Evolutionary conservation across 2,329 filamentous ascomycete genomes (phyloP).

Genomic region (Graphilbum fragrans): DNA sequence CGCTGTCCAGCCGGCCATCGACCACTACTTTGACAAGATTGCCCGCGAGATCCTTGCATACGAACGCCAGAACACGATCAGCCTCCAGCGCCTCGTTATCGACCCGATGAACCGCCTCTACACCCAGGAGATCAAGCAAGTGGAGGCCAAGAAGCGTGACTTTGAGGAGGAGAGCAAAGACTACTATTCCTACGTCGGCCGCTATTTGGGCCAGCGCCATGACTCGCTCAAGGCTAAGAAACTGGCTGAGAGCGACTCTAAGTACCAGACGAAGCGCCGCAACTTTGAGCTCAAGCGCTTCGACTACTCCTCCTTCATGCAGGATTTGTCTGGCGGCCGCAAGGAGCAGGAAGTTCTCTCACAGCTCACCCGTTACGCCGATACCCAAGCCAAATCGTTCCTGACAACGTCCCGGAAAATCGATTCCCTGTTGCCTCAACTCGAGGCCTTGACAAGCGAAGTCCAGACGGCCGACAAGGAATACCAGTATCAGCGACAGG

Average conservation of each 20-base stretch:
- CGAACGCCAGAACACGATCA: conserved; percentile 70
- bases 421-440: conserved; percentile 72
- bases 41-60: conserved; percentile 81
- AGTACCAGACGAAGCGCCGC: conserved; percentile 86
- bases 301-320: conserved; percentile 98
- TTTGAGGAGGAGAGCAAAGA: conserved; percentile 99
- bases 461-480: conserved; percentile 94
- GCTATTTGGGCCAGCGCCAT: conserved; percentile 91
- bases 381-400: conserved; percentile 76
- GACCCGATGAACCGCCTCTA: conserved; percentile 89
- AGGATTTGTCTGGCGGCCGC: conserved; percentile 95
- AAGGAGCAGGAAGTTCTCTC: conserved; percentile 97
- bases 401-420: conserved; percentile 76
- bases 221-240: conserved; percentile 98
- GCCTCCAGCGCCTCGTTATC: conserved; percentile 87
- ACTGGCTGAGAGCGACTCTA: conserved; percentile 83
- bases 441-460: conserved; percentile 78
- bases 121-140: conserved; percentile 93
- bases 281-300: conserved; percentile 97
- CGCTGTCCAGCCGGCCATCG: conserved; percentile 89
- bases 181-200: conserved; percentile 89
- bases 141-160: conserved; percentile 90
- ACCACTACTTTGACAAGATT: conserved; percentile 97
- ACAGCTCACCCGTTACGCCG: conserved; percentile 86
- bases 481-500: conserved; percentile 88